A percentile compares a stretch with the other conserved stretches of the same genome.
Evolutionary conservation across 2,329 filamentous ascomycete species (phyloP).

Genomic region (Alternaria solani): DNA sequence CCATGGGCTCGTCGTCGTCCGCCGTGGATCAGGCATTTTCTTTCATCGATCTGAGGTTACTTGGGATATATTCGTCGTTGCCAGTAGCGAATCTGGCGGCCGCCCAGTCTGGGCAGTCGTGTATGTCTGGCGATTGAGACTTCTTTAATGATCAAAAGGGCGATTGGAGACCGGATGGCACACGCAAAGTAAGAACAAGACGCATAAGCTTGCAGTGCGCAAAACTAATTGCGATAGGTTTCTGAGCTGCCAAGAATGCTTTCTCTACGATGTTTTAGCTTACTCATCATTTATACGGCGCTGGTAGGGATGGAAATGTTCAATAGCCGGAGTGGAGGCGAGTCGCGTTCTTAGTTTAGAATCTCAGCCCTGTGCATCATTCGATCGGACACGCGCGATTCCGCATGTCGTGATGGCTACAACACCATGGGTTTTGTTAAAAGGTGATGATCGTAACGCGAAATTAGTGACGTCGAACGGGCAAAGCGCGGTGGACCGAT

Average conservation of each 20-base stretch:
- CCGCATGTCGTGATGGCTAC: not conserved
- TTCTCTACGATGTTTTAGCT: too few relatives aligned
- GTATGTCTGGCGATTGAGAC: not conserved
- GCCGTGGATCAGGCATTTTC: too few relatives aligned
- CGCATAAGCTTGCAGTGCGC: not conserved
- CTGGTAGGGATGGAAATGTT: not conserved
- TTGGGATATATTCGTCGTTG: too few relatives aligned
- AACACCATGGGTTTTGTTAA: not conserved
- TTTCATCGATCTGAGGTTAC: too few relatives aligned
- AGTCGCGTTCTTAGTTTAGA: not conserved
- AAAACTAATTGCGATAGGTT: not conserved
- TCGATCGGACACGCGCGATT: not conserved
- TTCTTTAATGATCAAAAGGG: too few relatives aligned
- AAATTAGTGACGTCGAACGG: constrained; percentile 2
- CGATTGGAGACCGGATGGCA: not conserved
- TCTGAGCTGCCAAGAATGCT: not conserved
- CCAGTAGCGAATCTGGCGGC: too few relatives aligned
- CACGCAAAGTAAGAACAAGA: not conserved
- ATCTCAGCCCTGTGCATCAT: not conserved
- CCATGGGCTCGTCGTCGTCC: too few relatives aligned
- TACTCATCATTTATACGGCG: not conserved
- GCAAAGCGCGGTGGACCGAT: not conserved
- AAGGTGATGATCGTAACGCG: not conserved
- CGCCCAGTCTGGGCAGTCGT: not conserved
- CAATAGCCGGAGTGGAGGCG: not conserved